phyloP scores from a whole-genome alignment of 345 rosid genomes.

The Aegle marmelos region DNA sequence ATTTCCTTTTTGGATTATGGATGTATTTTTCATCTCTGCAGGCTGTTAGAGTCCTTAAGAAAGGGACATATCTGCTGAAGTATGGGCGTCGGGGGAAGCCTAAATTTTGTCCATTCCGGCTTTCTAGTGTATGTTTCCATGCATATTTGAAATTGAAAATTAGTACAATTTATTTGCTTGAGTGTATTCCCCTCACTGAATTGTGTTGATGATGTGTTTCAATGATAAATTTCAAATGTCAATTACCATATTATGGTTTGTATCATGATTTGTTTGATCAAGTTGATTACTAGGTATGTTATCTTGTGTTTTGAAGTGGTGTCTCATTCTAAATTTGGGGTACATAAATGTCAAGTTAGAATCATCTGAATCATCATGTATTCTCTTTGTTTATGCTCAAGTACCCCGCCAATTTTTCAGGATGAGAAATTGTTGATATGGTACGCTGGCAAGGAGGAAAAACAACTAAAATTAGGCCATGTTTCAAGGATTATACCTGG shows the following conservation, averaged over 20 bases:
- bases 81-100: constrained; percentile 79
- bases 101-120: constrained; percentile 72
- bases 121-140: constrained; percentile 48
- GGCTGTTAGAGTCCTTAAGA: constrained; percentile 69
- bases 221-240: neutral
- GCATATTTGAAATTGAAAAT: neutral
- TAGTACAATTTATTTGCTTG: neutral
- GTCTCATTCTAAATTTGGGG: neutral
- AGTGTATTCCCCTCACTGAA: neutral
- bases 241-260: neutral
- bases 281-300: neutral
- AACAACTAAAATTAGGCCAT: constrained; percentile 52
- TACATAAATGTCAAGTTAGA: neutral
- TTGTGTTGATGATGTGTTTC: neutral
- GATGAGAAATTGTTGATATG: constrained; percentile 58
- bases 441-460: constrained; percentile 65
- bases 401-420: constrained; percentile 27
- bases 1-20: neutral
- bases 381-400: neutral
- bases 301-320: neutral
- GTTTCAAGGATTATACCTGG: constrained; percentile 76
- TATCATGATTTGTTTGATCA: neutral
- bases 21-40: constrained; percentile 13
- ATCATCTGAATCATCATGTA: neutral
- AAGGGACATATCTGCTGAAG: constrained; percentile 69